Conservation (phyloP, 2,329 filamentous ascomycete genomes). For the Exophiala calicioides region DNA sequence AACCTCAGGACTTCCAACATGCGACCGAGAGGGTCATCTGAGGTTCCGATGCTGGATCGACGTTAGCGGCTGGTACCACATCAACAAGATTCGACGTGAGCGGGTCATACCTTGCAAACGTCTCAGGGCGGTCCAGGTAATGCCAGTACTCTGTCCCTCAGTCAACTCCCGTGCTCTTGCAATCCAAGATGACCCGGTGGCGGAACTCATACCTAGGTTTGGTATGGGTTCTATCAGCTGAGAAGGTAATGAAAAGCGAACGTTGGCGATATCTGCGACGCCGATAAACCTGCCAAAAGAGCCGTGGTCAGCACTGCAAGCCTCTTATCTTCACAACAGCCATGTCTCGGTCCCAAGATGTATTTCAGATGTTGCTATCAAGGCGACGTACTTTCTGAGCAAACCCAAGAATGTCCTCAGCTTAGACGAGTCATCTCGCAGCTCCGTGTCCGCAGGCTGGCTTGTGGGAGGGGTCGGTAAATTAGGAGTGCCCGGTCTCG, state of each 20-base stretch:
- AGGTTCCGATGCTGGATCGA: constrained; percentile 70
- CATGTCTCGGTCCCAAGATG: not conserved
- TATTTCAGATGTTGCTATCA: not conserved
- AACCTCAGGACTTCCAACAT: constrained; percentile 95
- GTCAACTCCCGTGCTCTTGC: constrained; percentile 19
- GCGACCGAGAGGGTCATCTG: constrained; percentile 84
- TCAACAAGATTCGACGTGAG: constrained; percentile 9
- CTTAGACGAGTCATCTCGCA: constrained; percentile 79
- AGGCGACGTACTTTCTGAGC: constrained; percentile 71
- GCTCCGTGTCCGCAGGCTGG: constrained; percentile 51
- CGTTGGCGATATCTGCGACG: constrained; percentile 89
- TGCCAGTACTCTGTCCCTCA: constrained; percentile 85
- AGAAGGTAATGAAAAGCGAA: constrained; percentile 92
- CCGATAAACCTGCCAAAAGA: constrained; percentile 75
- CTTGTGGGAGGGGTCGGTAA: constrained; percentile 37
- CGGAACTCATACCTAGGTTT: constrained; percentile 65
- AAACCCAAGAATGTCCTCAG: constrained; percentile 86
- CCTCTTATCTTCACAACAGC: constrained; percentile 2
- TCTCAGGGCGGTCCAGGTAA: constrained; percentile 91
- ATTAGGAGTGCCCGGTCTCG: constrained; percentile 27
- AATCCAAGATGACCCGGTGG: not conserved
- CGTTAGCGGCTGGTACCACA: constrained; percentile 39
- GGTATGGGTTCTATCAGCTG: constrained; percentile 94
- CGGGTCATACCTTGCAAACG: constrained; percentile 65
- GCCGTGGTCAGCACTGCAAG: constrained; percentile 11